phyloP scores from a whole-genome alignment of 345 rosid genomes.

The Salix dunnii region DNA sequence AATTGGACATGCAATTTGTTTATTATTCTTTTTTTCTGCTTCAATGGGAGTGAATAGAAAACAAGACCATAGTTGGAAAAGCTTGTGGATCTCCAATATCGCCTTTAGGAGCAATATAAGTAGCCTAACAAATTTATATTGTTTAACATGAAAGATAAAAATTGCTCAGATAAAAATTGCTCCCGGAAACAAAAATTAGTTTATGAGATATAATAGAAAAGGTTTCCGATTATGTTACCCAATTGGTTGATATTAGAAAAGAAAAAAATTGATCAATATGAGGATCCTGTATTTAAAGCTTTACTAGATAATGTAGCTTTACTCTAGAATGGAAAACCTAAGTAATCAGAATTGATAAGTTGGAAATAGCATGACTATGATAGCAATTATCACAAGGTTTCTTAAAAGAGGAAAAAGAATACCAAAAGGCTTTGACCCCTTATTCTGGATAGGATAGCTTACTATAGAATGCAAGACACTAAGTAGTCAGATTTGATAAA shows the following conservation, averaged over 20 bases:
- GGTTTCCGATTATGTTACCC: background rate
- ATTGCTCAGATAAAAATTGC: background rate
- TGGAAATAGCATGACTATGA: background rate
- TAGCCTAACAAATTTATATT: background rate
- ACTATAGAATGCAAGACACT: background rate
- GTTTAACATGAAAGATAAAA: background rate
- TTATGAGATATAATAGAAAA: background rate
- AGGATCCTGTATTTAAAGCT: background rate
- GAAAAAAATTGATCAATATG: no score
- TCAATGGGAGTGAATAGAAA: background rate
- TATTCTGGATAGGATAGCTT: no score
- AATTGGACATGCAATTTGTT: background rate
- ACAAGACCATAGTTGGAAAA: background rate
- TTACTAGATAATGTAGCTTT: no score
- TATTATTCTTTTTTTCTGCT: background rate
- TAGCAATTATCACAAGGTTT: background rate
- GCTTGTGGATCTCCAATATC: background rate
- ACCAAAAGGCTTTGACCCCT: no score
- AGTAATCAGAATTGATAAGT: background rate
- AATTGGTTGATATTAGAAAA: no score
- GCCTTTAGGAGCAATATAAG: no score
- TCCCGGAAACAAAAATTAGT: background rate
- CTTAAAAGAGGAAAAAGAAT: background rate
- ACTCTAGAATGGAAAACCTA: background rate
- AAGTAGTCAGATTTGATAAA: background rate